Conservation (phyloP, 2,329 filamentous ascomycete genomes). For the Thermoascus crustaceus region DNA sequence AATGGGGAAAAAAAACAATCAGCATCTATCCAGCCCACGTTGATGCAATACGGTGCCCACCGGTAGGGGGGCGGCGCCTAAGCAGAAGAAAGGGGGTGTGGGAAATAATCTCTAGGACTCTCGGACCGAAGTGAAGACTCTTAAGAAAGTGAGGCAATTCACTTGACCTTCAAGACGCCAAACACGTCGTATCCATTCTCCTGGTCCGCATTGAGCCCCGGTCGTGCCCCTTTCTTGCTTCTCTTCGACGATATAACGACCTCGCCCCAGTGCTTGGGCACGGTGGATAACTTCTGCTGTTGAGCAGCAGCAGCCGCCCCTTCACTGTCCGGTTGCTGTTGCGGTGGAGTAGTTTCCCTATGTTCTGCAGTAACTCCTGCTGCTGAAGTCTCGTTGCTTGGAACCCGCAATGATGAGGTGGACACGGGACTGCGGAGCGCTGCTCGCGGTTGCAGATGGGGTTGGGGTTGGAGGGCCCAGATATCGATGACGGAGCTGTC, state of each 20-base stretch:
- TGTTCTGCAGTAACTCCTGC: conserved; percentile 7
- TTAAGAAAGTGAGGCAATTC: conserved; percentile 4
- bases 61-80: no score
- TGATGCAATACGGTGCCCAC: no score
- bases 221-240: conserved; percentile 20
- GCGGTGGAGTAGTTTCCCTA: conserved; percentile 10
- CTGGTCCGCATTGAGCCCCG: conserved; percentile 14
- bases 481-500: conserved; percentile 37
- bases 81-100: conserved; percentile 5
- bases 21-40: no score
- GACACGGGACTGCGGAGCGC: conserved; percentile 25
- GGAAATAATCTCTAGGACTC: no score
- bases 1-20: no score
- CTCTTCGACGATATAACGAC: conserved; percentile 35
- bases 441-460: conserved; percentile 30
- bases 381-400: conserved; percentile 8
- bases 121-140: no score
- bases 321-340: conserved; percentile 9
- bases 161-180: conserved; percentile 31
- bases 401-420: conserved; percentile 18
- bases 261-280: conserved; percentile 38
- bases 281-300: conserved; percentile 13
- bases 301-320: conserved; percentile 6
- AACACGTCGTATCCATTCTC: conserved; percentile 28
- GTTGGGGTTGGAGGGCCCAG: conserved; percentile 37